Base-by-base conservation (phyloP, 495 filamentous ascomycete genomes). In the Terfezia boudieri region DNA sequence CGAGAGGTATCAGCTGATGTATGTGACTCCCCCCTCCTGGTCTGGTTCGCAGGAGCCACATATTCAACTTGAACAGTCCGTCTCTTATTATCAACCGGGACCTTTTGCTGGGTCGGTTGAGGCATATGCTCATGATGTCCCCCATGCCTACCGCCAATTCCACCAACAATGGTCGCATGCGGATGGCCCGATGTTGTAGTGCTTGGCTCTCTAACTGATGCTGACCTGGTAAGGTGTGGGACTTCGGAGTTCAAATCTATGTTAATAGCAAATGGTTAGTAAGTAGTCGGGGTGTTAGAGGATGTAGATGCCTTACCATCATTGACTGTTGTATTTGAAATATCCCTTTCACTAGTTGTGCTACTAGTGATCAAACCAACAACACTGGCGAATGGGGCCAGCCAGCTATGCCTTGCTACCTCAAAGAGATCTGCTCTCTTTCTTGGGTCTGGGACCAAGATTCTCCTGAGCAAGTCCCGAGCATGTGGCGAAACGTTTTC, bases 401-500 rank as follows among this genome's bases (percentile, higher is more conserved):
- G 73, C 90, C 90, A 99, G 70, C 90, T 96, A 69, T 99, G 90
- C 49, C 90, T 79, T 55, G 90, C 90, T 51, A 99, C 89, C 66
- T 96, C 92, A 60, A 99, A 99, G 48, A 99, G 70, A 65, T 99
- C 90, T 14, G 90, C 90, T 63, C 90, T 78, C 69, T 90, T 92
- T 53, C 90, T 75, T 16, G 90, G 90, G 63, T 95, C 88, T 0
- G 90, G 88, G n/a, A 99, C 90, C 36, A 99, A 73, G 37, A 99
- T 96, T 46, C 92, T 77, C 56, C 88, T 77, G 35, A 99, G 70
- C 0, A 99, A 74, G 68, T 99, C 90, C 55, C 90, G 77, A 17
- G 90, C 89, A 68, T 99, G 92, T 7, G 92, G 90, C 11, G 90
- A 94, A 48, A 99, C 90, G 67, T 98, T 96, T 80, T 98, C 90